Conservation (phyloP, 495 filamentous ascomycete species). For the Darksidea phi region DNA sequence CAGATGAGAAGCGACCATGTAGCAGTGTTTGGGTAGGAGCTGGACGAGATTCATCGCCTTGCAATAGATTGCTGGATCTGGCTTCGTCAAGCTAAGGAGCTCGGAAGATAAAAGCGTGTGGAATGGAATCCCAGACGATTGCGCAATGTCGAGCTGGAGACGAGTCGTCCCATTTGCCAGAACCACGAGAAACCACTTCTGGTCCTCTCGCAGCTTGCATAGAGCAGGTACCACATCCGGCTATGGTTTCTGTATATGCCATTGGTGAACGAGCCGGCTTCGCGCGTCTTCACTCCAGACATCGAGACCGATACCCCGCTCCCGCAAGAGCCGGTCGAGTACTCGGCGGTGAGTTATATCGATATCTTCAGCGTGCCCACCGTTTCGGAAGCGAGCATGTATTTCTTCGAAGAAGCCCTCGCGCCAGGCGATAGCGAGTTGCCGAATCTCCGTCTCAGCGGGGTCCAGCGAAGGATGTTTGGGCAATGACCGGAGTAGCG, state of each 20-base stretch:
- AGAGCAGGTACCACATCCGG: conserved; percentile 19
- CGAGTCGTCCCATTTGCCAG: conserved; percentile 25
- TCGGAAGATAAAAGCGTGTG: conserved; percentile 24
- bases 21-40: conserved; percentile 1
- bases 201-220: background rate
- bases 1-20: conserved; percentile 19
- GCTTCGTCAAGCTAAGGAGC: conserved; percentile 17
- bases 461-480: background rate
- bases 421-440: conserved; percentile 34
- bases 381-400: conserved; percentile 13
- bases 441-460: background rate
- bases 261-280: conserved; percentile 8
- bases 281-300: conserved; percentile 6
- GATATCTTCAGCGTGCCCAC: conserved; percentile 35
- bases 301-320: conserved; percentile 4
- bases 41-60: conserved; percentile 11
- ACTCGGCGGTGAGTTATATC: conserved; percentile 39
- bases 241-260: conserved; percentile 17
- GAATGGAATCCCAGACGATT: conserved; percentile 21
- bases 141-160: conserved; percentile 22
- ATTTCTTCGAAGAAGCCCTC: conserved; percentile 35
- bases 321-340: conserved; percentile 29
- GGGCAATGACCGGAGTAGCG: conserved; percentile 31
- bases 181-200: conserved; percentile 15
- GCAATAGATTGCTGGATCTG: conserved; percentile 10